Base-by-base conservation (phyloP, 306 rosid species). In the Casuarina cunninghamiana region DNA sequence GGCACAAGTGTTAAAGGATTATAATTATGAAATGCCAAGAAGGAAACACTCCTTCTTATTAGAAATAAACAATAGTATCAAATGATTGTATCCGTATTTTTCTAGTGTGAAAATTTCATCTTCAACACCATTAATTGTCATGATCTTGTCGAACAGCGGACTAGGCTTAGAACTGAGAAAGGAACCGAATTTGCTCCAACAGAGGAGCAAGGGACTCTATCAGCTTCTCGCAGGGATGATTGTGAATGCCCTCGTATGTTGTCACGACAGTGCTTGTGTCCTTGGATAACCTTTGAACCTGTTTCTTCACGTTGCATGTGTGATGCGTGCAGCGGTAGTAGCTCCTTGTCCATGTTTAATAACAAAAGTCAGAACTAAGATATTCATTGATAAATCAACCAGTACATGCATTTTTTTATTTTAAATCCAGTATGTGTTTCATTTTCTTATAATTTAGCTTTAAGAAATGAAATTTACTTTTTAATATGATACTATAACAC, bases 161-260 rank as follows among this genome's bases (percentile, higher is more conserved):
- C 3, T 13, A 26, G 39, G 21, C 60, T 71, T 74, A 92, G 80
- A 93, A 84, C 72, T 81, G 81, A 42, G 97, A 81, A 75, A 93
- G 91, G 82, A 91, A 93, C 6, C 91, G 96, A 57, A 94, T 90
- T 72, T 94, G 98, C 86, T 87, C 86, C 35, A 94, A 88, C 48
- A 94, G 96, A 80, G 98, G 98, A 63, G 97, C 85, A 78, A 94
- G 88, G 75, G 98, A 91, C 86, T 94, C 93, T 96, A 94, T 94
- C 11, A 94, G 89, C 82, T 87, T 88, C 85, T 94, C 94, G 35
- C 94, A 94, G 8, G 96, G 98, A 76, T 94, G 98, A 77, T 94
- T 89, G 88, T 94, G 98, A 77, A 84, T 84, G 80, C 98, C 98
- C 70, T 94, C 97, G 50, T 94, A 94, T 0, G 97, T 94, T 2